Percentiles rank a stretch among this genome's conserved stretches.
These are phyloP conservation scores for Arctium lappa DNA, from an alignment of 129 eudicot genomes.

Conservation along the genomic window DNA sequence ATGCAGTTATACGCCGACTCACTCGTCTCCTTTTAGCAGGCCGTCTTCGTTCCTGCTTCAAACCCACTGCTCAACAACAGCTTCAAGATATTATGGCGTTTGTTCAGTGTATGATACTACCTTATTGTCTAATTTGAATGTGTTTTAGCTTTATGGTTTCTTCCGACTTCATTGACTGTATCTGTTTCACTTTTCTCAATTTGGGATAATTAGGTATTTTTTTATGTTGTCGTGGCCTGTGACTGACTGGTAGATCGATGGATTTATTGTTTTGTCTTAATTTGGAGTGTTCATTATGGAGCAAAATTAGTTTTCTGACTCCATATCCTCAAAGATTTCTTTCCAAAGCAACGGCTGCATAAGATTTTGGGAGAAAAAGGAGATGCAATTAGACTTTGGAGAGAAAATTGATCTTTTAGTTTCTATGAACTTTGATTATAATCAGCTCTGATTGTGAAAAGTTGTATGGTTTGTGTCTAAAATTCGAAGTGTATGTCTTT, in stretches of 20 bases:
- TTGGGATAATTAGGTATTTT: background rate
- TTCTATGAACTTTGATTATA: too few relatives aligned
- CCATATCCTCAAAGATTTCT: background rate
- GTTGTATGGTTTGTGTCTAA: background rate
- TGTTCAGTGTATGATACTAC: conserved; percentile 45
- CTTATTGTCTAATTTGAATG: background rate
- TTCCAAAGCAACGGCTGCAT: background rate
- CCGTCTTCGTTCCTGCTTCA: conserved; percentile 80
- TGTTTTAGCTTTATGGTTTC: background rate
- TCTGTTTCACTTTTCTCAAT: background rate
- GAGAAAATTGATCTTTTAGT: too few relatives aligned
- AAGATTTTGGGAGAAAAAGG: background rate
- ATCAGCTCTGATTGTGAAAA: background rate
- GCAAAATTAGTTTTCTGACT: background rate
- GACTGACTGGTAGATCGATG: background rate
- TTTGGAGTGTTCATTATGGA: background rate
- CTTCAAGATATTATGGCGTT: conserved; percentile 65
- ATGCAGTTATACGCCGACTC: conserved; percentile 65
- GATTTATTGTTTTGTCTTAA: background rate
- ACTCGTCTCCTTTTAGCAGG: conserved; percentile 67
- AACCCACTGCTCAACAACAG: conserved; percentile 55
- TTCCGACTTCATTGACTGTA: background rate
- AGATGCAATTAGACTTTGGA: too few relatives aligned
- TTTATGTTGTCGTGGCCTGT: background rate
- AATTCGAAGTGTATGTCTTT: background rate